Percentiles rank a stretch among this genome's conserved stretches.
Conservation (phyloP, 1,284 basidiomycete species). For the Leccinum subfulvum region DNA sequence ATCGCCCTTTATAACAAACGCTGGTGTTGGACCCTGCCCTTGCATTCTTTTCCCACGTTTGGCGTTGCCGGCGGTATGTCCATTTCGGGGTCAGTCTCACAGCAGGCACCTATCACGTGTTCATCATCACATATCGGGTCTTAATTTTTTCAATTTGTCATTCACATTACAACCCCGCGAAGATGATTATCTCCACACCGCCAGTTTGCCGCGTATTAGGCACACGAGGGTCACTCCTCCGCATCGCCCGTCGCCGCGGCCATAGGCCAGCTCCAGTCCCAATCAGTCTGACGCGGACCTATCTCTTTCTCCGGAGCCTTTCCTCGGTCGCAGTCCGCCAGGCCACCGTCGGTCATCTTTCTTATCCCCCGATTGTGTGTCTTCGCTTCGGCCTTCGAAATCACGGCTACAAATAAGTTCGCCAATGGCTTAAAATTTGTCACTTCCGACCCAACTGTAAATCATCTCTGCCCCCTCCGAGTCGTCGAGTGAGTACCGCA, state of each 20-base stretch:
- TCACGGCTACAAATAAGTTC: not conserved
- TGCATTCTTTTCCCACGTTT: slow-evolving; percentile 36
- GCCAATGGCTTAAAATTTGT: slow-evolving; percentile 11
- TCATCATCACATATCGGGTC: slow-evolving; percentile 16
- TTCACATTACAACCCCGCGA: slow-evolving; percentile 22
- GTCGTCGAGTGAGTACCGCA: not conserved
- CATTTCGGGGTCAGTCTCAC: slow-evolving; percentile 26
- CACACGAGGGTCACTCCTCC: slow-evolving; percentile 6
- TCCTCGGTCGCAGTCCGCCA: slow-evolving; percentile 14
- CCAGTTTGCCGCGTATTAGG: not conserved
- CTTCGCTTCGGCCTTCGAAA: not conserved
- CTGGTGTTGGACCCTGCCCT: slow-evolving; percentile 35
- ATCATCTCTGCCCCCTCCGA: not conserved
- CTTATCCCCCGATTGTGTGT: slow-evolving; percentile 9
- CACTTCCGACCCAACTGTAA: too few species aligned
- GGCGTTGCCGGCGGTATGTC: slow-evolving; percentile 36
- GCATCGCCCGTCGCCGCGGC: not conserved
- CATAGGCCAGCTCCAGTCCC: not conserved
- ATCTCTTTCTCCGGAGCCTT: slow-evolving; percentile 6
- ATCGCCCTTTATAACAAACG: slow-evolving; percentile 40
- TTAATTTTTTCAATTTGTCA: slow-evolving; percentile 20
- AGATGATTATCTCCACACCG: slow-evolving; percentile 18
- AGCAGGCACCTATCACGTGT: slow-evolving; percentile 34
- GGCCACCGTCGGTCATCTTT: slow-evolving; percentile 20
- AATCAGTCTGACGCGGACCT: not conserved